phyloP scores from a whole-genome alignment of 768 basidiomycete species.

The Zangia roseola region DNA sequence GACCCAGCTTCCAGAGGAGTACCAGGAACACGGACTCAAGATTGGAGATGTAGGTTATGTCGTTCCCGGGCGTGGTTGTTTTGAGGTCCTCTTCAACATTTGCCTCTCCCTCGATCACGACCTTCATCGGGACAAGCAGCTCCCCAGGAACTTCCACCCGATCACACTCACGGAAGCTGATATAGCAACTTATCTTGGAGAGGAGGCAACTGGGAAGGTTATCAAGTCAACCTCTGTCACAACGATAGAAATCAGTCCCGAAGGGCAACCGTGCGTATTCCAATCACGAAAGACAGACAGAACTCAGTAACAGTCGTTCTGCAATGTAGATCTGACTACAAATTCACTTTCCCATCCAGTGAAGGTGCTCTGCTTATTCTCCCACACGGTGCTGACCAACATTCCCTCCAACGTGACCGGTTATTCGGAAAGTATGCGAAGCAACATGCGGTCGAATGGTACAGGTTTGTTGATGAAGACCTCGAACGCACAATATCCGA shows the following conservation, averaged over 20 bases:
- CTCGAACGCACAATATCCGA: neutral
- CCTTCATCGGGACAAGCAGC: neutral
- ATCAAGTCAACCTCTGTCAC: neutral
- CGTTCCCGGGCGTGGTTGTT: neutral
- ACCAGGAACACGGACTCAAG: neutral
- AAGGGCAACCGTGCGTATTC: neutral
- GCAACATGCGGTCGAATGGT: conserved; percentile 1
- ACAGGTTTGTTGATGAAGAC: neutral
- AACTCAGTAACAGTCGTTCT: neutral
- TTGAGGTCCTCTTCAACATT: neutral
- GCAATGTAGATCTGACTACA: neutral
- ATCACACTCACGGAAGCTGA: neutral
- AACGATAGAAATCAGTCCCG: neutral
- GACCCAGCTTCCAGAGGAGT: neutral
- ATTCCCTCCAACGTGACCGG: neutral
- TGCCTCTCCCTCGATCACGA: neutral
- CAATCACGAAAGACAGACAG: neutral
- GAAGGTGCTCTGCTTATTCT: neutral
- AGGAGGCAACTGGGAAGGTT: neutral
- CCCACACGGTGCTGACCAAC: too few relatives aligned
- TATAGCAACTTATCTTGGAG: neutral
- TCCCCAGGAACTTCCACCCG: neutral
- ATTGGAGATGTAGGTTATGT: neutral
- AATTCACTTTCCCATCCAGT: neutral
- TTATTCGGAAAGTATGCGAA: neutral